Evolutionary conservation across 306 rosid species (phyloP).

Genomic region (Mucuna pruriens): DNA sequence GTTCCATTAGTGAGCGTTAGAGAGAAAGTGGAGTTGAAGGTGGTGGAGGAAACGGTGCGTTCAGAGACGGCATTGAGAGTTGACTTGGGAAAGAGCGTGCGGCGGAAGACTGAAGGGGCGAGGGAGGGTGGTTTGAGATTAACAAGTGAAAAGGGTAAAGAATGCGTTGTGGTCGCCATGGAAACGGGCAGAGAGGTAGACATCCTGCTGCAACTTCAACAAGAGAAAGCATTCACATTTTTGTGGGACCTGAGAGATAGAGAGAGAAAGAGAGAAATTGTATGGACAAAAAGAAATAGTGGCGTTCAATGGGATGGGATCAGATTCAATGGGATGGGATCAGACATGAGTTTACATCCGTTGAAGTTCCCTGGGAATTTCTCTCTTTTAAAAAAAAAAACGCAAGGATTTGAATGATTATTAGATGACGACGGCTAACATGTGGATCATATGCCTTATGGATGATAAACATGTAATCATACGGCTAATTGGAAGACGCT

Average conservation of each 20-base stretch:
- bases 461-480: too few relatives aligned
- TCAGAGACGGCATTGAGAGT: conserved; percentile 27
- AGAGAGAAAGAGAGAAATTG: conserved; percentile 18
- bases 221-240: conserved; percentile 6
- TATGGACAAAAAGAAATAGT: conserved; percentile 46
- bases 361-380: too few relatives aligned
- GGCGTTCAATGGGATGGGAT: too few relatives aligned
- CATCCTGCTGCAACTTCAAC: neutral
- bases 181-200: neutral
- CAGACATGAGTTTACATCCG: neutral
- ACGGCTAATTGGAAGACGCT: too few relatives aligned
- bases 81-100: conserved; percentile 23
- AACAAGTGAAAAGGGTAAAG: conserved; percentile 36
- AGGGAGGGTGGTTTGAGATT: conserved; percentile 19
- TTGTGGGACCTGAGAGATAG: conserved; percentile 38
- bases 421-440: too few relatives aligned
- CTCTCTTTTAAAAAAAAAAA: too few relatives aligned
- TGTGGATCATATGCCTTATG: too few relatives aligned
- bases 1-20: conserved; percentile 47
- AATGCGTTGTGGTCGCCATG: conserved; percentile 63
- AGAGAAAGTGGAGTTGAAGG: conserved; percentile 45
- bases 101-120: neutral
- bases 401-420: too few relatives aligned
- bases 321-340: conserved; percentile 18
- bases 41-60: conserved; percentile 19